Base-by-base conservation (phyloP, 257 asterid genomes). In the Solanum bulbocastanum region DNA sequence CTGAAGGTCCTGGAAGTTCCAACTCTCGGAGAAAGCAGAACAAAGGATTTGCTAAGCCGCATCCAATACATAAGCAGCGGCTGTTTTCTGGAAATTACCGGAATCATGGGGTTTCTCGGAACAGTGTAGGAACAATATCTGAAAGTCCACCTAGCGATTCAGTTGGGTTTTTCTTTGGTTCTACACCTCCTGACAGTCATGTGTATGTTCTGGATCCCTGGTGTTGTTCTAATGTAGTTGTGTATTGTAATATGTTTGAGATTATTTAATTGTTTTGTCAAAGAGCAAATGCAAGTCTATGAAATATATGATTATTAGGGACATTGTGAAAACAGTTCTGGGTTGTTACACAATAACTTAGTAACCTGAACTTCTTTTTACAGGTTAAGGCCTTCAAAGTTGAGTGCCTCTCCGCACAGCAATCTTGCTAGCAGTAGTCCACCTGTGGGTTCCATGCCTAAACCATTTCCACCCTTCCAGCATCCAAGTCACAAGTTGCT, bases 401-500 rank as follows among this genome's bases (percentile, higher is more conserved):
- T 94, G 93, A 93, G 95, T 90, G 96, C 95, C 89, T 93, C 98
- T 71, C 98, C 96, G 71, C 96, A 91, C 86, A 92, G 94, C 88
- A 90, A 87, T 90, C 87, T 91, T 58, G 89, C 91, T 37, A 94
- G 92, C 87, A 91, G 95, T 86, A 96, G 98, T 91, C 94, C 98
- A 35, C 98, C 97, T 11, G 95, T 93, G 88, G 98, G 96, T 88
- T 97, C 98, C 44, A 92, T 91, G 90, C 97, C 98, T 44, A 96
- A 94, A 90, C 87, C 98, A 49, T 93, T 95, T 90, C 98, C 97
- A 33, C 90, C 97, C 84, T 96, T 94, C 91, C 99, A 93, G 90
- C 99, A 97, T 89, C 98, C 97, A 72, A 93, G 98, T 91, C 98
- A 97, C 93, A 91, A 95, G 90, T 99, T 96, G 88, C 91, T 96